These are phyloP conservation scores for Tetragonia tetragonoides DNA, from an alignment of 148 eudicot species.

Conservation along the genomic window DNA sequence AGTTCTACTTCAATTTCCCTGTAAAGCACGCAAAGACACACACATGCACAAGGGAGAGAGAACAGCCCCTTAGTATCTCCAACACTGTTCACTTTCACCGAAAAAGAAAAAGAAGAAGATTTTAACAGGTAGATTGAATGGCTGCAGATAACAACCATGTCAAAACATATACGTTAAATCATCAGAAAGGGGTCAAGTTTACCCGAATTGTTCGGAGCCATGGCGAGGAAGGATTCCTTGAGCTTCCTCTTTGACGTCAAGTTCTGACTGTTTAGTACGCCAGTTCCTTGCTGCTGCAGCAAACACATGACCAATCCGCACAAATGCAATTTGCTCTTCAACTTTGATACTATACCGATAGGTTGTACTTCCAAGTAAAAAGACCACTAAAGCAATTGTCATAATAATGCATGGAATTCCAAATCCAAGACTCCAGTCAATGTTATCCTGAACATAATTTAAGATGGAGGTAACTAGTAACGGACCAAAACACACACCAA, in stretches of 20 bases:
- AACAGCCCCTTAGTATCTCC: too few species aligned
- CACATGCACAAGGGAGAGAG: too few species aligned
- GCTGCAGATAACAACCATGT: background rate
- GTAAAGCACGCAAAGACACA: too few species aligned
- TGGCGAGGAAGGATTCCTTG: constrained; percentile 35
- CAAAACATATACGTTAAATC: background rate
- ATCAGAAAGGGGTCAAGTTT: background rate
- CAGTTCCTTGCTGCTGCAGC: constrained; percentile 54
- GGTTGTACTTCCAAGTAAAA: constrained; percentile 58
- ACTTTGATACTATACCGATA: constrained; percentile 45
- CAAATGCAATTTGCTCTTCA: constrained; percentile 53
- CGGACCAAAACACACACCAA: constrained; percentile 41
- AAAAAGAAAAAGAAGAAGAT: background rate
- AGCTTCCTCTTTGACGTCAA: constrained; percentile 44
- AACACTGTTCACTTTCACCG: background rate
- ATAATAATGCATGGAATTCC: constrained; percentile 79
- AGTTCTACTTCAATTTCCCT: too few species aligned
- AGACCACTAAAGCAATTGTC: constrained; percentile 52
- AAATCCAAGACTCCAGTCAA: constrained; percentile 84
- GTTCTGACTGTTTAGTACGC: constrained; percentile 28
- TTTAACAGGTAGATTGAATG: background rate
- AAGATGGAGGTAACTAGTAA: constrained; percentile 31
- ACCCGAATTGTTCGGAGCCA: constrained; percentile 57
- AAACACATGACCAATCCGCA: constrained; percentile 61
- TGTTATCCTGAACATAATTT: constrained; percentile 72